Evolutionary conservation across 2,329 filamentous ascomycete species (phyloP).

Genomic region (Colletotrichum kahawae): DNA sequence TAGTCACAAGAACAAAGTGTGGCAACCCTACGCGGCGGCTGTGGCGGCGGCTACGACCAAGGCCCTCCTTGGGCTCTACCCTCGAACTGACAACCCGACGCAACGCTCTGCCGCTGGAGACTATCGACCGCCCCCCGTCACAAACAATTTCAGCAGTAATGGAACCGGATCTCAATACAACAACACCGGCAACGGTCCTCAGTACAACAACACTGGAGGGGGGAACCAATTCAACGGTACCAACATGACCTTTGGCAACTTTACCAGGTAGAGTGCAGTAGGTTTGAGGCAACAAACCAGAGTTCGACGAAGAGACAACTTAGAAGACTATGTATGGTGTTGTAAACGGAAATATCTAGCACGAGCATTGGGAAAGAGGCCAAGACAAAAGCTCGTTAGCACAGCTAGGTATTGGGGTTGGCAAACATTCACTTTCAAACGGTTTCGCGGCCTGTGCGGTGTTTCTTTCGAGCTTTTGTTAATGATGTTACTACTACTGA

Average conservation of each 20-base stretch:
- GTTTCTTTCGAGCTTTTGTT: not conserved
- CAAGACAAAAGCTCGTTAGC: fast-evolving
- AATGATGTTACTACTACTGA: not conserved
- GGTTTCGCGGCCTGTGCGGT: not conserved
- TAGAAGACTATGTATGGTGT: not conserved
- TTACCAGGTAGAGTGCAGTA: not conserved
- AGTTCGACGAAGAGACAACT: not conserved
- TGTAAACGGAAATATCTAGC: not conserved
- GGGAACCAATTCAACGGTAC: not conserved
- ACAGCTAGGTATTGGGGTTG: not conserved
- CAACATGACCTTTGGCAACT: not conserved
- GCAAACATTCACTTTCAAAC: not conserved
- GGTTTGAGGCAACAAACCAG: not conserved
- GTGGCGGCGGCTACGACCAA: constrained; percentile 37
- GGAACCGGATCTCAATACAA: not conserved
- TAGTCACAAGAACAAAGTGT: constrained; percentile 41
- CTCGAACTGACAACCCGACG: not conserved
- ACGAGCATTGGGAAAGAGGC: too few relatives aligned
- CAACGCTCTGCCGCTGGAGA: not conserved
- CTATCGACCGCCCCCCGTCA: not conserved
- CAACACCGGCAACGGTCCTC: not conserved
- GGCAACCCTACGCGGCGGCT: constrained; percentile 41
- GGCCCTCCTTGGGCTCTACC: constrained; percentile 24
- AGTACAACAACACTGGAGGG: not conserved
- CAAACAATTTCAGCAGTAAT: not conserved